Conservation (phyloP, 2,329 filamentous ascomycete genomes). For the Pseudopithomyces maydicus region DNA sequence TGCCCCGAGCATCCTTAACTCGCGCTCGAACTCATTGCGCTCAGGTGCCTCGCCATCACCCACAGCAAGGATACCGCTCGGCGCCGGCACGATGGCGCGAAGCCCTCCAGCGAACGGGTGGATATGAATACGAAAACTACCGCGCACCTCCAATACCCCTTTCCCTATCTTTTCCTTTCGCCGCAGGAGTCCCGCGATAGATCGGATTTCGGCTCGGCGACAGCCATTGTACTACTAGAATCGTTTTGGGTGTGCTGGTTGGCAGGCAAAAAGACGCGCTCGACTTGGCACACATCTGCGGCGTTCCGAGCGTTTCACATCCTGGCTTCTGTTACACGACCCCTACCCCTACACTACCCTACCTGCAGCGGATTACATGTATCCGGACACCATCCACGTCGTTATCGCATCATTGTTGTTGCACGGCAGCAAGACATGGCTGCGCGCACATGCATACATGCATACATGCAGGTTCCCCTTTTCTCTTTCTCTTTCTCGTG, state of each 20-base stretch:
- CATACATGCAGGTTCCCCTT: neutral
- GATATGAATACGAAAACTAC: slow-evolving; percentile 27
- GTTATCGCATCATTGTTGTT: neutral
- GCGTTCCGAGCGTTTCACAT: slow-evolving; percentile 23
- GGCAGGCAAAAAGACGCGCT: neutral
- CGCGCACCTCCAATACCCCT: neutral
- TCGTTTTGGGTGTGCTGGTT: neutral
- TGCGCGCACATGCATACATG: neutral
- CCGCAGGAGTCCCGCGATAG: slow-evolving; percentile 18
- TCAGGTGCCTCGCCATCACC: slow-evolving; percentile 27
- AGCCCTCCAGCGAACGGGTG: slow-evolving; percentile 41
- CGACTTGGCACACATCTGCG: slow-evolving; percentile 13
- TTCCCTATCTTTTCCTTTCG: neutral
- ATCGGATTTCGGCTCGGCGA: slow-evolving; percentile 15
- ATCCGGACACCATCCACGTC: neutral
- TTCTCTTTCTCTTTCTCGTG: slow-evolving; percentile 1
- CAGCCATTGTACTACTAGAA: slow-evolving; percentile 26
- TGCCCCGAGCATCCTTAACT: slow-evolving; percentile 11
- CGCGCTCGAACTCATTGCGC: slow-evolving; percentile 19
- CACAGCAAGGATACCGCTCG: slow-evolving; percentile 38
- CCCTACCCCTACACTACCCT: neutral
- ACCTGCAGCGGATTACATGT: too few species aligned
- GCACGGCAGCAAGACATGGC: neutral
- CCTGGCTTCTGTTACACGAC: slow-evolving; percentile 6
- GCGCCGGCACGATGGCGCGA: slow-evolving; percentile 44